These are phyloP conservation scores for Vanrija sp. DNA, from an alignment of 1,284 basidiomycete species.

Conservation along the genomic window DNA sequence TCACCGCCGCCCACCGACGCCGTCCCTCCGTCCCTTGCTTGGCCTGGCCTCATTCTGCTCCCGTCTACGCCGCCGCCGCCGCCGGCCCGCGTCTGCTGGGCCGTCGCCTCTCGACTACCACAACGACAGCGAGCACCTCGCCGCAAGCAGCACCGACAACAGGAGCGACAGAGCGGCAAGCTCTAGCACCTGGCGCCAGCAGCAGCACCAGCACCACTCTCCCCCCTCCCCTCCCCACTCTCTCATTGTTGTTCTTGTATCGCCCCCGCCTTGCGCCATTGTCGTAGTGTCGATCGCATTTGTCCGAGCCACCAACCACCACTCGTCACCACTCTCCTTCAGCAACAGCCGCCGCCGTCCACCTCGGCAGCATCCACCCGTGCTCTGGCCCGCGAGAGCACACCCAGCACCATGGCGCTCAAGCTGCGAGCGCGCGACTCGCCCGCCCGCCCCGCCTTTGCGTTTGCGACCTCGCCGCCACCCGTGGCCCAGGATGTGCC, in stretches of 20 bases:
- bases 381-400: neutral
- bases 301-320: neutral
- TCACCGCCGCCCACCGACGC: no score
- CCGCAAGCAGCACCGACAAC: no score
- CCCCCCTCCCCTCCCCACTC: no score
- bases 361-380: neutral
- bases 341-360: neutral
- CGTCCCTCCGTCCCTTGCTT: neutral
- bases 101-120: neutral
- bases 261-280: no score
- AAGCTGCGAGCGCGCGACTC: slow-evolving; percentile 23
- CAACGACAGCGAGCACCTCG: no score
- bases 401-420: slow-evolving; percentile 25
- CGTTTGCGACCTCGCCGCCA: slow-evolving; percentile 22
- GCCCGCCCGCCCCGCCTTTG: slow-evolving; percentile 31
- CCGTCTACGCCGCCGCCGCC: neutral
- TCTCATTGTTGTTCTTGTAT: no score
- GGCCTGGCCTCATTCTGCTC: neutral
- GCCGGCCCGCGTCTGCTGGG: neutral
- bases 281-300: neutral
- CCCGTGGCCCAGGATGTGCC: slow-evolving; percentile 7
- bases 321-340: neutral
- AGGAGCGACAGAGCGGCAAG: no score
- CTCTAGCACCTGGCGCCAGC: no score
- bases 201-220: no score